Evolutionary conservation across 768 basidiomycete genomes (phyloP).

Genomic region (Exsudoporus frostii): DNA sequence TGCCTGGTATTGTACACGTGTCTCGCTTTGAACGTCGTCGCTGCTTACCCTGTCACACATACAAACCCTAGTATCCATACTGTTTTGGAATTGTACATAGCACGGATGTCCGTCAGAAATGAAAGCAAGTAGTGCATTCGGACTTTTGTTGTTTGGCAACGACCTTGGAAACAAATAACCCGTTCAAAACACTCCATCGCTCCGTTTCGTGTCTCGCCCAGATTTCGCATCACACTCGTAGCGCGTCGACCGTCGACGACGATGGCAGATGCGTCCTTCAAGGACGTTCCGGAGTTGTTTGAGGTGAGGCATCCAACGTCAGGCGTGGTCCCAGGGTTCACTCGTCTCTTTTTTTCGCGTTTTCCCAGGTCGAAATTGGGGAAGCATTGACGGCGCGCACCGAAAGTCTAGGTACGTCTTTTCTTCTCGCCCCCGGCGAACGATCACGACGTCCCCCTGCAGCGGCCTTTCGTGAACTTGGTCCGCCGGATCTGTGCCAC

Average conservation of each 20-base stretch:
- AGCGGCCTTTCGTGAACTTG: conserved; percentile 96
- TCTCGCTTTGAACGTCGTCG: not conserved
- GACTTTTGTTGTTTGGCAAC: conserved; percentile 18
- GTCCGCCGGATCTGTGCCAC: conserved; percentile 95
- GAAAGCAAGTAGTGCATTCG: conserved; percentile 7
- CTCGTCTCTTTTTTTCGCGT: not conserved
- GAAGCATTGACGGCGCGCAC: conserved; percentile 88
- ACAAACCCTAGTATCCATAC: conserved; percentile 11
- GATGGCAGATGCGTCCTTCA: conserved; percentile 75
- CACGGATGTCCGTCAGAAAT: not conserved
- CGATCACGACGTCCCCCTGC: not conserved
- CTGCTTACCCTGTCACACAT: conserved; percentile 13
- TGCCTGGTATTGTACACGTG: conserved; percentile 1
- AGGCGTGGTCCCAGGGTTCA: not conserved
- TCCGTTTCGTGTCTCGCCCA: not conserved
- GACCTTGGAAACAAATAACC: conserved; percentile 20
- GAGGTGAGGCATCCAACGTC: conserved; percentile 54
- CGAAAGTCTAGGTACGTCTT: conserved; percentile 78
- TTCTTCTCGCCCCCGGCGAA: not conserved
- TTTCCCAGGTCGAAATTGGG: conserved; percentile 74
- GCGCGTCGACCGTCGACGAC: conserved; percentile 12
- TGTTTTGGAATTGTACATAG: conserved; percentile 19
- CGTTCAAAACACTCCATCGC: not conserved
- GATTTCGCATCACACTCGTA: not conserved
- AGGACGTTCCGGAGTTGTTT: conserved; percentile 95